Percentiles rank a stretch among this genome's conserved stretches.
These are phyloP conservation scores for Leccinum pellstonianum DNA, from an alignment of 768 basidiomycete species.

Conservation along the genomic window DNA sequence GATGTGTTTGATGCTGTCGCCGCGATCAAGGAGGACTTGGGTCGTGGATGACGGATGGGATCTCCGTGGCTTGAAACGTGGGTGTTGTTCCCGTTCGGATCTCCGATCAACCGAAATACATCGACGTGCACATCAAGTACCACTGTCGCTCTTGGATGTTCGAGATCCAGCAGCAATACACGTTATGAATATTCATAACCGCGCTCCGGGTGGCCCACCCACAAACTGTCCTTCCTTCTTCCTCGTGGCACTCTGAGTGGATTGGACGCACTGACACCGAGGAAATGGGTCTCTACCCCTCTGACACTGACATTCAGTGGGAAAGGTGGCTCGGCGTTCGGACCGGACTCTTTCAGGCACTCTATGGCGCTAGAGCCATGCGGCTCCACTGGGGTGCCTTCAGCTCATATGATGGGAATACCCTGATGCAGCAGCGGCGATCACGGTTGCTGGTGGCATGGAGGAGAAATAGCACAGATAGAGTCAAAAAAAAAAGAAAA, in stretches of 20 bases:
- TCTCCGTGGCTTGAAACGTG: not conserved
- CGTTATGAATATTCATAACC: too few relatives aligned
- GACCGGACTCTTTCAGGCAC: not conserved
- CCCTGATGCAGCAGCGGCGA: not conserved
- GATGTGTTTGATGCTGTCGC: too few relatives aligned
- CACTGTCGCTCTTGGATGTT: too few relatives aligned
- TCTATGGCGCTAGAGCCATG: not conserved
- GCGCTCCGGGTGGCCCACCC: not conserved
- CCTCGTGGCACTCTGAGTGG: not conserved
- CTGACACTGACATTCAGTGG: not conserved
- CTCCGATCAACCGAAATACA: too few relatives aligned
- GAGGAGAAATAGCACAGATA: not conserved
- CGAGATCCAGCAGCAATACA: too few relatives aligned
- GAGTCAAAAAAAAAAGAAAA: too few relatives aligned
- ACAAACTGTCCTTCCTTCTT: not conserved
- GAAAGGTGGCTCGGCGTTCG: not conserved
- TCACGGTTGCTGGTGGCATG: not conserved
- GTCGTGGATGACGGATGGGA: too few relatives aligned
- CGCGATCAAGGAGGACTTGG: too few relatives aligned
- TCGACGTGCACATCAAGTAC: too few relatives aligned
- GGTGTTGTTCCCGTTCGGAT: too few relatives aligned
- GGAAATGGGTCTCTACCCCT: not conserved
- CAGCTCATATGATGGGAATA: not conserved
- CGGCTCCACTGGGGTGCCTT: not conserved
- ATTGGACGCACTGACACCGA: not conserved